Percentiles rank a stretch among this genome's conserved stretches.
phyloP scores from a whole-genome alignment of 768 basidiomycete genomes.

The Russula lepida region DNA sequence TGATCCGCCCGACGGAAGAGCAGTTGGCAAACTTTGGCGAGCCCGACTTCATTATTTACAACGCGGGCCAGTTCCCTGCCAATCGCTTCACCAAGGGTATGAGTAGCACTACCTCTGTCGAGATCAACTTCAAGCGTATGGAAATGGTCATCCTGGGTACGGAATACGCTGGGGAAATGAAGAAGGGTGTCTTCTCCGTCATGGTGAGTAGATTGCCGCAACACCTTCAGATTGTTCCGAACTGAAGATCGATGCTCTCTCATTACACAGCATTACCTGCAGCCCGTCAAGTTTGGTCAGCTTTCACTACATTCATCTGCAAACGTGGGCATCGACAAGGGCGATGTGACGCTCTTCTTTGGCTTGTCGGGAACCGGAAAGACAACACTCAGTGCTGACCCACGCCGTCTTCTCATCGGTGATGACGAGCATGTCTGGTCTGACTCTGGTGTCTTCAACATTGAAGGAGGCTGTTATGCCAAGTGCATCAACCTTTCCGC shows the following conservation, averaged over 20 bases:
- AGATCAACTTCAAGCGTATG: slow-evolving; percentile 99
- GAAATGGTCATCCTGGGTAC: slow-evolving; percentile 99
- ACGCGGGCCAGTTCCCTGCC: slow-evolving; percentile 99
- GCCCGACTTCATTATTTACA: slow-evolving; percentile 99
- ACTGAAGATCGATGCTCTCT: slow-evolving; percentile 12
- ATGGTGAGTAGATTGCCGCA: slow-evolving; percentile 48
- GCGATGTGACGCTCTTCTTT: slow-evolving; percentile 97
- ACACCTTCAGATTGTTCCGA: background rate
- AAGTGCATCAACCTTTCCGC: slow-evolving; percentile 95
- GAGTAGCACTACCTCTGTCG: slow-evolving; percentile 97
- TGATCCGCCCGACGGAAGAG: slow-evolving; percentile 94
- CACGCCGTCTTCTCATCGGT: slow-evolving; percentile 87
- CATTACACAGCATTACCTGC: slow-evolving; percentile 74
- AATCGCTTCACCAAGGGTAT: slow-evolving; percentile 99
- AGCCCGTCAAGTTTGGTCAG: slow-evolving; percentile 97
- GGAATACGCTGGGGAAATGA: slow-evolving; percentile 99
- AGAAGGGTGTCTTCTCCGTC: slow-evolving; percentile 99
- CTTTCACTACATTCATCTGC: slow-evolving; percentile 97
- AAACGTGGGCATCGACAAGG: slow-evolving; percentile 83
- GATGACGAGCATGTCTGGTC: slow-evolving; percentile 99
- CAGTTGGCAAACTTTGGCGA: slow-evolving; percentile 93
- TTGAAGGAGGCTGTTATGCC: slow-evolving; percentile 99
- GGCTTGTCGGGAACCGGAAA: slow-evolving; percentile 98
- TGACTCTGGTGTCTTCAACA: slow-evolving; percentile 98
- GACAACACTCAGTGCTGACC: slow-evolving; percentile 96